phyloP scores from a whole-genome alignment of 768 basidiomycete genomes.

The Panellus pusillus region DNA sequence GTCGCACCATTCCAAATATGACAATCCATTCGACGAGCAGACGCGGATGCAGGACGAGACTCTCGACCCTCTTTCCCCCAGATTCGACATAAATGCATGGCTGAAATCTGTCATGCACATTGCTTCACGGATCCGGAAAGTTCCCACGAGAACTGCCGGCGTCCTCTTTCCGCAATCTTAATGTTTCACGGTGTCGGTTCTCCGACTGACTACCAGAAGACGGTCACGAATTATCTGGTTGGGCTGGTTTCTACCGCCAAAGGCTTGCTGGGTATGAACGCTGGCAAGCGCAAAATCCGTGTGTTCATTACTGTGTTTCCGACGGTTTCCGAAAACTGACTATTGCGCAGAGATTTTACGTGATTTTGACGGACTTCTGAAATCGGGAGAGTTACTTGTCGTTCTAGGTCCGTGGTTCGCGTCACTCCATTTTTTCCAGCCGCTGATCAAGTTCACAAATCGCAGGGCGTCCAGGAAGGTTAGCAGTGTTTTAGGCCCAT shows the following conservation, averaged over 20 bases:
- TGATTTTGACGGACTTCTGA: constrained; percentile 46
- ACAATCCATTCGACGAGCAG: constrained; percentile 30
- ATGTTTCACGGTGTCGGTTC: constrained; percentile 31
- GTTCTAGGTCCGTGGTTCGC: constrained; percentile 23
- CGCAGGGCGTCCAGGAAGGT: constrained; percentile 37
- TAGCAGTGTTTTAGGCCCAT: not conserved
- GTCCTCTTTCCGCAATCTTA: constrained; percentile 38
- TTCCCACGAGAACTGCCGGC: constrained; percentile 31
- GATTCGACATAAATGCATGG: constrained; percentile 37
- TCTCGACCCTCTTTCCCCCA: constrained; percentile 35
- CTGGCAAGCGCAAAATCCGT: constrained; percentile 20
- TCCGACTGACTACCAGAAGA: constrained; percentile 42
- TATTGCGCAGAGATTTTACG: constrained; percentile 37
- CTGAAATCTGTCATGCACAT: constrained; percentile 29
- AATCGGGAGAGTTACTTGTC: constrained; percentile 54
- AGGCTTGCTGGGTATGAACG: constrained; percentile 25
- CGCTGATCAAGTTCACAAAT: too few relatives aligned
- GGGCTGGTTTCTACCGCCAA: constrained; percentile 18
- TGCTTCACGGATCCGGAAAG: constrained; percentile 26
- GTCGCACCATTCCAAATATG: constrained; percentile 6
- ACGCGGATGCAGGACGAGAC: constrained; percentile 14
- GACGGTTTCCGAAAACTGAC: not conserved
- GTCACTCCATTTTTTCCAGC: too few relatives aligned
- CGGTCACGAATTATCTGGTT: constrained; percentile 35
- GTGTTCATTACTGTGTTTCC: not conserved